Conservation (phyloP, 108 stramenopile genomes). For the Skeletonema potamos region DNA sequence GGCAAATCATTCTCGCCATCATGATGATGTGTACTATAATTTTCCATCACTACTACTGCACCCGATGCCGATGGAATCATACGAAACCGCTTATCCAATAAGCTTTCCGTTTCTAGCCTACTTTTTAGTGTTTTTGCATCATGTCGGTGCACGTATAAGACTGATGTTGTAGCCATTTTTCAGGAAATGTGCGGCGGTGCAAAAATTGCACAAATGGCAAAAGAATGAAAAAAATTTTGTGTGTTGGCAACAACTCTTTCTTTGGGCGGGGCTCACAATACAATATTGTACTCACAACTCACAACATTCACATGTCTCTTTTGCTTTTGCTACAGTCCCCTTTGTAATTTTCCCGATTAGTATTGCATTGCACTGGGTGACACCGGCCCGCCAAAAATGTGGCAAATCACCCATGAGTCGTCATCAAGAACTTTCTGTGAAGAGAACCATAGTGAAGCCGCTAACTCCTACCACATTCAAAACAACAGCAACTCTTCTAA, state of each 20-base stretch:
- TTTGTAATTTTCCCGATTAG: too few species aligned
- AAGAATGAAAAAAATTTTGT: too few species aligned
- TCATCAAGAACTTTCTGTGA: not conserved
- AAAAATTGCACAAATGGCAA: too few species aligned
- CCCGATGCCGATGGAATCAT: conserved; percentile 47
- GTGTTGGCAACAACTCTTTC: too few species aligned
- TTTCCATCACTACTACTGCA: not conserved
- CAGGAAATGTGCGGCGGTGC: too few species aligned
- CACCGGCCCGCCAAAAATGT: not conserved
- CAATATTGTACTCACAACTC: too few species aligned
- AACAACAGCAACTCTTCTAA: not conserved
- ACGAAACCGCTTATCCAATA: conserved; percentile 69
- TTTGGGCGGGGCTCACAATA: too few species aligned
- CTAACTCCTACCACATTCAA: not conserved
- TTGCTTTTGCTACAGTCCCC: too few species aligned
- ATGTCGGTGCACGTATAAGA: conserved; percentile 33
- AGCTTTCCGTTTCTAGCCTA: conserved; percentile 36
- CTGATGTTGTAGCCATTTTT: conserved; percentile 7
- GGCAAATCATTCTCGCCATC: not conserved
- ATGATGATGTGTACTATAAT: not conserved
- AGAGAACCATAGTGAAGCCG: not conserved
- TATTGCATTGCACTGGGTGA: too few species aligned
- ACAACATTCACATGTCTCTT: too few species aligned
- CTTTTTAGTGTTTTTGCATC: conserved; percentile 65
- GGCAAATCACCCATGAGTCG: too few species aligned